These are phyloP conservation scores for Thinopyrum obtusiflorum DNA, from an alignment of 202 grass and related monocot species.

Conservation along the genomic window DNA sequence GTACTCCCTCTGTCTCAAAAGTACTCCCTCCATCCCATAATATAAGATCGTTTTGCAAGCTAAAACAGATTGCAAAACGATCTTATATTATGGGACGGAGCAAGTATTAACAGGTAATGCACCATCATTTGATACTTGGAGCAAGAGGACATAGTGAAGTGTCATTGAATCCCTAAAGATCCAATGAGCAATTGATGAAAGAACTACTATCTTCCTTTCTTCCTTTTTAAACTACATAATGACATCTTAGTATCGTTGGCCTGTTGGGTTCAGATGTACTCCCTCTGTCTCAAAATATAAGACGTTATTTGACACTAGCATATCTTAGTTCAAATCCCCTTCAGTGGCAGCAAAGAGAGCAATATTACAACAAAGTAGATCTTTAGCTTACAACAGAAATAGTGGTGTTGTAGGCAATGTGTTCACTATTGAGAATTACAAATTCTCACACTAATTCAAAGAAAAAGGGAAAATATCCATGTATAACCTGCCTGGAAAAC, in stretches of 20 bases:
- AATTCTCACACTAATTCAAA: not conserved
- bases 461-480: not conserved
- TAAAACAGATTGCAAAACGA: no score
- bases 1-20: no score
- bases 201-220: not conserved
- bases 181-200: not conserved
- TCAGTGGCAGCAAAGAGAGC: not conserved
- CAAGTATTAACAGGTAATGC: no score
- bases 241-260: not conserved
- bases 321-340: not conserved
- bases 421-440: not conserved
- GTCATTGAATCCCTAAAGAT: constrained; percentile 13
- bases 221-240: not conserved
- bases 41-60: no score
- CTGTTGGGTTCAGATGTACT: not conserved
- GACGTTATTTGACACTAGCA: no score
- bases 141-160: not conserved
- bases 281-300: no score
- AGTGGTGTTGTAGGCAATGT: not conserved
- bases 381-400: not conserved
- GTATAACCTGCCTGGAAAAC: not conserved
- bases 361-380: not conserved
- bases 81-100: no score
- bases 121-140: not conserved
- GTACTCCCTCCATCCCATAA: no score